These are phyloP conservation scores for Fusarium citri DNA, from an alignment of 2,329 filamentous ascomycete species.

Conservation along the genomic window DNA sequence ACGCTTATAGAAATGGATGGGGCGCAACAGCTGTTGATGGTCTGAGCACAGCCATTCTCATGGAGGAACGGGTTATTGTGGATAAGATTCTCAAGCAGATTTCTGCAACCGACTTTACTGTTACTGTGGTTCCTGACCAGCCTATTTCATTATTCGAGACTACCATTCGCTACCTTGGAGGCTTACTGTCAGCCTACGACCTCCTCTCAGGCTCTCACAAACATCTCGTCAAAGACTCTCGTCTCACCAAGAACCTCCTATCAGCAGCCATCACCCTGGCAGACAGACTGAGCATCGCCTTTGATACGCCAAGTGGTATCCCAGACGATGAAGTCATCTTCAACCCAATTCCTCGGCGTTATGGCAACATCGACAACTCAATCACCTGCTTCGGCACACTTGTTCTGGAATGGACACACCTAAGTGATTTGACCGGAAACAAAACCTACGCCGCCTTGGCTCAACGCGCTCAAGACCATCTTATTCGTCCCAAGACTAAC, in stretches of 20 bases:
- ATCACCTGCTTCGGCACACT: slow-evolving; percentile 36
- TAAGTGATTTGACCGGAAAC: slow-evolving; percentile 32
- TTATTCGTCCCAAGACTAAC: slow-evolving; percentile 28
- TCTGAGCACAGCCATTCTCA: slow-evolving; percentile 36
- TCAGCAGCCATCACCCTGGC: slow-evolving; percentile 15
- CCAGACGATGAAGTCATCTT: slow-evolving; percentile 40
- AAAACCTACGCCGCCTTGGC: slow-evolving; percentile 27
- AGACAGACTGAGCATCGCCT: slow-evolving; percentile 33
- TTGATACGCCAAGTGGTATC: slow-evolving; percentile 35
- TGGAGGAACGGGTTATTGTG: slow-evolving; percentile 32
- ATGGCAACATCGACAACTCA: slow-evolving; percentile 35
- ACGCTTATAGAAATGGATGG: slow-evolving; percentile 32
- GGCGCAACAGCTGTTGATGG: slow-evolving; percentile 39
- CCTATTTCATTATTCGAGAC: slow-evolving; percentile 34
- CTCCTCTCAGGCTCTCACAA: slow-evolving; percentile 27
- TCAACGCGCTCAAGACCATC: slow-evolving; percentile 22
- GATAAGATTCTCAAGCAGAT: slow-evolving; percentile 33
- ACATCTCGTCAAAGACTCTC: slow-evolving; percentile 1
- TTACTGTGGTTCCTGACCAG: slow-evolving; percentile 5
- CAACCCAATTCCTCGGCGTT: neutral
- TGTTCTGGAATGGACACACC: slow-evolving; percentile 37
- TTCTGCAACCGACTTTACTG: slow-evolving; percentile 28
- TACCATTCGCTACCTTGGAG: slow-evolving; percentile 37
- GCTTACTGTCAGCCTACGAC: slow-evolving; percentile 34
- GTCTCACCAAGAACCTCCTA: neutral